Base-by-base conservation (phyloP, 495 filamentous ascomycete species). In the Astrocystis sublimbata region DNA sequence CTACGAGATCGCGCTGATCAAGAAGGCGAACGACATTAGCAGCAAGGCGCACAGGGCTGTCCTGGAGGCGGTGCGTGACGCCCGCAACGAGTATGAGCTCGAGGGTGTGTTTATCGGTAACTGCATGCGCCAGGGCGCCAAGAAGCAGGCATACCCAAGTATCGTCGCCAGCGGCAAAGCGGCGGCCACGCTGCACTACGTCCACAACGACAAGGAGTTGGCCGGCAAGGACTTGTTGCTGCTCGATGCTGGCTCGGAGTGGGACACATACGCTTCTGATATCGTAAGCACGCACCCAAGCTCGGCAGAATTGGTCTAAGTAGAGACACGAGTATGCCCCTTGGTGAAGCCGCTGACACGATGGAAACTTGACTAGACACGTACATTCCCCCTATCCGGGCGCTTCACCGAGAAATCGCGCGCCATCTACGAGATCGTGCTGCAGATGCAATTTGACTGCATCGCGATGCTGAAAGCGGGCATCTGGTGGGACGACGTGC, bases 131-230 rank as follows among this genome's bases (percentile, higher is more conserved):
- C 80, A 86, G 68, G 90, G 89, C 28, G 87, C 87, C 10, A 84
- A 83, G 41, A 83, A 93, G 56, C 89, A 92, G 76, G 88, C 93
- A 0, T 97, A 97, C 76, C 87, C 89, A 66, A 85, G 86, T 33
- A 96, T 97, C 71, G 88, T 92, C 33, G 93, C 91, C 6, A 80
- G 79, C 58, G 93, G 92, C 4, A 81, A 84, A 6, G 85, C 89
- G 13, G 91, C 88, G 2, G 89, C 92, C 6, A 97, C 92, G 6
- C 83, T 97, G 43, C 93, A 97, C 76, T 97, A 97, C 66, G 83
- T 89, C 13, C 82, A 87, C 58, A 97, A 97, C 69, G 78, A 93
- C 65, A 81, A 84, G 64, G 75, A 85, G 1, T 73, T 94, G 50
- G 72, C 74, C 8, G 87, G 84, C 21, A 91, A 91, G 73, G 80